Conservation (phyloP, 1,139 yeast species). For the Yamadazyma sp. region DNA sequence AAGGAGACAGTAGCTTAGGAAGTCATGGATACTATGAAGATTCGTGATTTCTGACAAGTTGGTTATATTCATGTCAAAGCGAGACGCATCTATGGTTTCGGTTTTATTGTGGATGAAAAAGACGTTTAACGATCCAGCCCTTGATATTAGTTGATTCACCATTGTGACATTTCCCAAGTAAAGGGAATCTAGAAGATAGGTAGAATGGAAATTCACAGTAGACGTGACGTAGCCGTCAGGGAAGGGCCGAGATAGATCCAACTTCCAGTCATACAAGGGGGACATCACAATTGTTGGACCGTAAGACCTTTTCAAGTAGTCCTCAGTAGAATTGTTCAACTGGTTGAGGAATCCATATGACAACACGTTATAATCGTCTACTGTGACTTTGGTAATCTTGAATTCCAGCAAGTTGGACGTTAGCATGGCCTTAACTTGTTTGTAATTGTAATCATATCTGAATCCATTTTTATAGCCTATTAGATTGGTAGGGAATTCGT, state of each 20-base stretch:
- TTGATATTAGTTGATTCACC: slow-evolving; percentile 50
- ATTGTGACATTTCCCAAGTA: slow-evolving; percentile 44
- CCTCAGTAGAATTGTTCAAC: slow-evolving; percentile 5
- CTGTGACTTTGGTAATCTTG: slow-evolving; percentile 6
- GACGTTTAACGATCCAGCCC: slow-evolving; percentile 45
- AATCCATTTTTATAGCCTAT: slow-evolving; percentile 4
- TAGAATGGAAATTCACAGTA: slow-evolving; percentile 26
- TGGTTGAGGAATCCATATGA: slow-evolving; percentile 16
- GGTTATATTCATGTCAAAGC: background rate
- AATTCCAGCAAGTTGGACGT: slow-evolving; percentile 4
- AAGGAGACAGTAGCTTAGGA: slow-evolving; percentile 22
- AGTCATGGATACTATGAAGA: slow-evolving; percentile 17
- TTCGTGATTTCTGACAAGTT: slow-evolving; percentile 1
- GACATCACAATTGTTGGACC: slow-evolving; percentile 10
- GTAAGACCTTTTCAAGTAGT: slow-evolving; percentile 2
- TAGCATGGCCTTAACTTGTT: slow-evolving; percentile 5
- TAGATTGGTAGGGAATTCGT: slow-evolving; percentile 2
- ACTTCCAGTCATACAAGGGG: slow-evolving; percentile 12
- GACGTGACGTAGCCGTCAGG: slow-evolving; percentile 9
- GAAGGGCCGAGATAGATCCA: slow-evolving; percentile 3
- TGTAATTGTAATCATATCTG: slow-evolving; percentile 6
- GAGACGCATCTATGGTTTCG: background rate
- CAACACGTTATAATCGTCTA: slow-evolving; percentile 18
- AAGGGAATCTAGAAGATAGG: slow-evolving; percentile 20
- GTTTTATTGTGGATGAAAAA: slow-evolving; percentile 23